Conservation (phyloP, 192 early-diverging fungal genomes). For the Ramicandelaber brevisporus region DNA sequence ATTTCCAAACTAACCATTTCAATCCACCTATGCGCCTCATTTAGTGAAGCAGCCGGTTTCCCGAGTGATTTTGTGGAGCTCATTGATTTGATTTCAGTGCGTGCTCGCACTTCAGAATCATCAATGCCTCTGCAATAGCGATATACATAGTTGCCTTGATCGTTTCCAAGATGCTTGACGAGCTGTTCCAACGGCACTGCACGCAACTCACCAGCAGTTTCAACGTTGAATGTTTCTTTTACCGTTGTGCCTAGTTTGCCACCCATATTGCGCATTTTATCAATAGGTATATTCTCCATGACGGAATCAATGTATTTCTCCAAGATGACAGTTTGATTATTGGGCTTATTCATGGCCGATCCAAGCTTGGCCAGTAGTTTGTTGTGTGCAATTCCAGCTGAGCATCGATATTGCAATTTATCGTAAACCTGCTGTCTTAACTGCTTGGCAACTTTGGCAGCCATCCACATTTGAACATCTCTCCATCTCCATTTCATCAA, state of each 20-base stretch:
- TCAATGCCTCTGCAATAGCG: too few species aligned
- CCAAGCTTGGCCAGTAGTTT: constrained; percentile 66
- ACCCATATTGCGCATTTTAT: constrained; percentile 63
- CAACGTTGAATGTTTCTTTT: constrained; percentile 24
- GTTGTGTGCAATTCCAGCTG: constrained; percentile 53
- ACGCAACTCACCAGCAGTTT: constrained; percentile 29
- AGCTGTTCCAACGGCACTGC: too few species aligned
- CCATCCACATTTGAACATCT: constrained; percentile 57
- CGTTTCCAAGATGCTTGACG: too few species aligned
- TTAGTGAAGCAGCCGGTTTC: too few species aligned
- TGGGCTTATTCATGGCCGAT: constrained; percentile 62
- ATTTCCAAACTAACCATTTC: too few species aligned
- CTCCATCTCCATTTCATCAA: too few species aligned
- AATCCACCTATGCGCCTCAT: too few species aligned
- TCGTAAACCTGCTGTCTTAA: constrained; percentile 17
- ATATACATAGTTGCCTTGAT: too few species aligned
- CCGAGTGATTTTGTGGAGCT: too few species aligned
- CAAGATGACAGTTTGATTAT: constrained; percentile 45
- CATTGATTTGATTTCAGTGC: too few species aligned
- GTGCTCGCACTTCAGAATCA: too few species aligned
- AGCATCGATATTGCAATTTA: not conserved
- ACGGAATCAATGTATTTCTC: constrained; percentile 23
- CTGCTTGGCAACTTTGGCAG: constrained; percentile 33
- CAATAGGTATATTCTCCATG: constrained; percentile 34
- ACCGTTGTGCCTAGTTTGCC: constrained; percentile 62